Conservation (phyloP, 805 yeast genomes). For the Clavispora vitiphila region DNA sequence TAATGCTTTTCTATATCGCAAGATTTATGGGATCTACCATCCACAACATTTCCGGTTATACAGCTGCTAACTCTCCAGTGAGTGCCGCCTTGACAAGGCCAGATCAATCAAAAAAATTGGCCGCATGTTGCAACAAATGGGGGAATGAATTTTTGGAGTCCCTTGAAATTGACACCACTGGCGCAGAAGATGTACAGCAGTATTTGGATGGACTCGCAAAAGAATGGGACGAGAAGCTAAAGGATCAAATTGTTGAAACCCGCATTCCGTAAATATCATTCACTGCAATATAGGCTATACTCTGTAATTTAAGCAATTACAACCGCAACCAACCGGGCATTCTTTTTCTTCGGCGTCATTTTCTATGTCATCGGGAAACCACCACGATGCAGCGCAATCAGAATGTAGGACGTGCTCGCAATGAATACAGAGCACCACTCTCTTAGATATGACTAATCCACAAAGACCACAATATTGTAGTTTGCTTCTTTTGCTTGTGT, state of each 20-base stretch:
- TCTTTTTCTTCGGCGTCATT: conserved; percentile 3
- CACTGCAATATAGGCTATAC: not conserved
- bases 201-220: conserved; percentile 52
- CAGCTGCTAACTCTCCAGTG: conserved; percentile 84
- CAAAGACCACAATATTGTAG: conserved; percentile 61
- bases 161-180: conserved; percentile 56
- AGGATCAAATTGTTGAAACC: conserved; percentile 64
- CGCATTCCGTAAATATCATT: conserved; percentile 18
- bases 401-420: conserved; percentile 82
- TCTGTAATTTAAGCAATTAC: conserved; percentile 8
- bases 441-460: conserved; percentile 51
- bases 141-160: conserved; percentile 63
- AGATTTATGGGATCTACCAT: conserved; percentile 79
- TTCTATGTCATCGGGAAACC: conserved; percentile 5
- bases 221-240: conserved; percentile 73
- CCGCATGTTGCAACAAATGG: conserved; percentile 62
- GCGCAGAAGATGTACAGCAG: conserved; percentile 59
- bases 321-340: conserved; percentile 18
- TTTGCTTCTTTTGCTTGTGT: conserved; percentile 18
- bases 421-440: conserved; percentile 60
- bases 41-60: conserved; percentile 85
- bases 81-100: conserved; percentile 47
- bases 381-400: conserved; percentile 68
- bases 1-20: conserved; percentile 75
- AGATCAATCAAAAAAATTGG: conserved; percentile 50